Percentiles rank a stretch among this genome's conserved stretches.
Conservation (phyloP, 2,329 filamentous ascomycete species). For the Fusarium phyllophilum region DNA sequence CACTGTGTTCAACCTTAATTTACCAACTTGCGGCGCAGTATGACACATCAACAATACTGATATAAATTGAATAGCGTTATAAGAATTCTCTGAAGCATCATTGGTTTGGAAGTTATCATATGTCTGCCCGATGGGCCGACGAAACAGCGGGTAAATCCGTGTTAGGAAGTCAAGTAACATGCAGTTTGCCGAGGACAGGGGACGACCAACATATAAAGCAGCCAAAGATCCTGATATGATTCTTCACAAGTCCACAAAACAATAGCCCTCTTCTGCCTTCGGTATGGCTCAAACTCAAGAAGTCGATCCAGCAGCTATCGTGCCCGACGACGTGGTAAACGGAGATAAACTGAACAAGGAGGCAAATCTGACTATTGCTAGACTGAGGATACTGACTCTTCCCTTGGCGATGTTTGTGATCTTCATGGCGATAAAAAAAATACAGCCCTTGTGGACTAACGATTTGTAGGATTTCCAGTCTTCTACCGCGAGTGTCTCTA, state of each 20-base stretch:
- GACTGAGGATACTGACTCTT: conserved; percentile 5
- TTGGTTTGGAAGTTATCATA: background rate
- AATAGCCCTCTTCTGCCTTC: no score
- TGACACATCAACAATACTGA: background rate
- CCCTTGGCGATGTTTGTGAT: background rate
- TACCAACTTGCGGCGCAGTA: background rate
- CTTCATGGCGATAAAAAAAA: background rate
- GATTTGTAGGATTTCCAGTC: background rate
- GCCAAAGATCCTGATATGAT: background rate
- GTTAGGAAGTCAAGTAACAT: conserved; percentile 10
- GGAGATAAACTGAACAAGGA: fast-evolving
- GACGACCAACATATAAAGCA: conserved; percentile 9
- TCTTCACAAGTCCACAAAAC: no score
- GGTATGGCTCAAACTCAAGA: background rate
- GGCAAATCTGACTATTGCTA: background rate
- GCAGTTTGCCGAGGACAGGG: conserved; percentile 5
- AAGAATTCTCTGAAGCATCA: background rate
- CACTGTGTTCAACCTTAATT: background rate
- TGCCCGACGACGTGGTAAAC: background rate
- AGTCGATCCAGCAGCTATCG: background rate
- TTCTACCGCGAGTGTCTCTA: conserved; percentile 1
- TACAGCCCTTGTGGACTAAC: background rate
- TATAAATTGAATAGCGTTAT: no score
- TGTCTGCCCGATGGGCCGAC: background rate
- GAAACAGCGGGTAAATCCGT: conserved; percentile 1